These are phyloP conservation scores for Saccharomycopsis lassenensis DNA, from an alignment of 805 yeast species.

Conservation along the genomic window DNA sequence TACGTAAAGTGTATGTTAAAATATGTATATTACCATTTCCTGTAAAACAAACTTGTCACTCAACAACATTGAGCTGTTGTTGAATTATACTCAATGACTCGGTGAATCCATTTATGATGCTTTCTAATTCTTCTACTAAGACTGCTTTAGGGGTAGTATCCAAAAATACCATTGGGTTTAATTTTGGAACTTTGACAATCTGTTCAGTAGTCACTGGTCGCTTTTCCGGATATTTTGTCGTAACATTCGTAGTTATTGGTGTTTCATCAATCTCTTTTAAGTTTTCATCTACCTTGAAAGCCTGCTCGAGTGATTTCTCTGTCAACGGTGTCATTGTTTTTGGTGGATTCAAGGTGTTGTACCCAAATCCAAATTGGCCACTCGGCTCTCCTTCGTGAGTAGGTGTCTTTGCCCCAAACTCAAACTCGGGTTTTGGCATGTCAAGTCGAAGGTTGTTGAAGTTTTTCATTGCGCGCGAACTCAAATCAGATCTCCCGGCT, in stretches of 20 bases:
- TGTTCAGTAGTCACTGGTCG: not conserved
- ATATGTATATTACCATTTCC: too few species aligned
- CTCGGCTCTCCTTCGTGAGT: too few species aligned
- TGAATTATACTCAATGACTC: constrained; percentile 18
- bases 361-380: too few species aligned
- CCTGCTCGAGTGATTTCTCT: constrained; percentile 33
- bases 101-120: constrained; percentile 24
- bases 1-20: too few species aligned
- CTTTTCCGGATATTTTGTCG: constrained; percentile 8
- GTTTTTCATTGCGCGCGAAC: constrained; percentile 10
- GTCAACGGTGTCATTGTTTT: constrained; percentile 75
- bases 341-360: constrained; percentile 30
- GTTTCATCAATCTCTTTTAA: too few species aligned
- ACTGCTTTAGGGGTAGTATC: constrained; percentile 27
- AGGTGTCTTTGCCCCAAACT: too few species aligned
- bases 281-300: constrained; percentile 13
- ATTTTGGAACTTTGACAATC: constrained; percentile 21
- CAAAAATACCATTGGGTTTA: constrained; percentile 26
- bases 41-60: constrained; percentile 1
- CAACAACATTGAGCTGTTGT: constrained; percentile 16
- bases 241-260: not conserved
- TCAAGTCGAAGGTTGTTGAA: constrained; percentile 20
- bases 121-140: constrained; percentile 24
- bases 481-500: too few species aligned
- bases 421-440: constrained; percentile 18